Conservation (phyloP, 257 asterid genomes). For the Ligustrum vulgare region DNA sequence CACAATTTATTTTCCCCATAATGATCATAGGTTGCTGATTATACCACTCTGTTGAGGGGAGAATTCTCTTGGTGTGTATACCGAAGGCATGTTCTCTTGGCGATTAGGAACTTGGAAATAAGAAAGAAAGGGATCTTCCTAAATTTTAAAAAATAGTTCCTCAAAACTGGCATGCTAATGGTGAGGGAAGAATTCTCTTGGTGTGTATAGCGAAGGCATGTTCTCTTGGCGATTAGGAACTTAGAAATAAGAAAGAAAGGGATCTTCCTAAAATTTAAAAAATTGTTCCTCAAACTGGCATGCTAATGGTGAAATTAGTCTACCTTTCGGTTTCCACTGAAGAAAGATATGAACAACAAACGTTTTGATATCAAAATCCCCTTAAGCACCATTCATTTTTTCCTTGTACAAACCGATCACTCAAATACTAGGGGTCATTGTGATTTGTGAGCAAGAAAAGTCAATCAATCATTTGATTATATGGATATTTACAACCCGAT, state of each 20-base stretch:
- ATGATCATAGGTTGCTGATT: neutral
- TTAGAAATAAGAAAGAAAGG: neutral
- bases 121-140: neutral
- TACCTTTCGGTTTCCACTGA: neutral
- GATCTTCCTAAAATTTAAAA: neutral
- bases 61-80: neutral
- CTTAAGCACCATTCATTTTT: neutral
- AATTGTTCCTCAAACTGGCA: neutral
- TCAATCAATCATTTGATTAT: neutral
- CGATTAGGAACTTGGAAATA: neutral
- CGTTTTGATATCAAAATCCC: neutral
- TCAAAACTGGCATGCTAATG: neutral
- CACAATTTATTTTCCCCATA: neutral
- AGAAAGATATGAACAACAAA: neutral
- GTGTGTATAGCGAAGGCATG: neutral
- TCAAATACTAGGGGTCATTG: neutral
- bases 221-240: neutral
- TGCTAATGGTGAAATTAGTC: neutral
- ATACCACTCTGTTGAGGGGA: neutral
- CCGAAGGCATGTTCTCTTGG: neutral
- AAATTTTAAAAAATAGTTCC: neutral
- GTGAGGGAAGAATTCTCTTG: neutral
- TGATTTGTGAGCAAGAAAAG: neutral
- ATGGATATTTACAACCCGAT: conserved; percentile 4
- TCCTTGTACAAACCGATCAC: neutral